Base-by-base conservation (phyloP, 2,329 filamentous ascomycete genomes). In the Fusarium sp. region DNA sequence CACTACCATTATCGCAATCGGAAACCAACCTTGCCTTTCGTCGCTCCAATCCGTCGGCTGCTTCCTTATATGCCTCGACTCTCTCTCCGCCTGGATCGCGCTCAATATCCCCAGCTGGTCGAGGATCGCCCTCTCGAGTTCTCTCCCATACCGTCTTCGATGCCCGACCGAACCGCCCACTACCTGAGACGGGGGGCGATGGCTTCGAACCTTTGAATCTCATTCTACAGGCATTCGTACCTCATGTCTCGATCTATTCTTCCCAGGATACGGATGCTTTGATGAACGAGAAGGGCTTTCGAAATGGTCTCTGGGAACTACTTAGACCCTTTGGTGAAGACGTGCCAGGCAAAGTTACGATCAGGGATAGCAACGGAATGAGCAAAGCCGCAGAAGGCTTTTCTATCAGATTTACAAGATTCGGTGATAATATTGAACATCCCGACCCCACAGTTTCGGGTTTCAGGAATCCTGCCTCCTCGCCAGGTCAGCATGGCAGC, bases 311-410 rank as follows among this genome's bases (percentile, higher is more conserved):
- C 53, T 91, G 94, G 85, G 93, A 97, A 80, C 84, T 99, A 29
- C 83, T 99, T 62, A 87, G 95, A 55, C 95, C 96, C 0, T 99
- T 97, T 83, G 96, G 96, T 35, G 96, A 99, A 82, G 89, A 87
- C 20, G 88, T 98, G 1, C 89, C 92, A 54, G 96, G 96, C 35
- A 97, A 96, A 78, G 92, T 99, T 56, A 93, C 93, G 7, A 92
- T 98, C 61, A 87, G 96, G 76, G 96, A 99, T 82, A 98, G 95
- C 79, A 91, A 93, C 74, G 95, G 96, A 13, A 89, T 92, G 46
- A 95, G 94, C 79, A 90, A 90, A 78, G 89, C 90, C 42, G 95
- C 93, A 84, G 95, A 98, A 61, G 94, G 98, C 80, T 99, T 94
- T 81, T 92, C 94, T 2, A 88, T 99, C 64, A 92, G 94, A 61